Evolutionary conservation across 768 basidiomycete genomes (phyloP).

Genomic region (Leucocoprinus sp.): DNA sequence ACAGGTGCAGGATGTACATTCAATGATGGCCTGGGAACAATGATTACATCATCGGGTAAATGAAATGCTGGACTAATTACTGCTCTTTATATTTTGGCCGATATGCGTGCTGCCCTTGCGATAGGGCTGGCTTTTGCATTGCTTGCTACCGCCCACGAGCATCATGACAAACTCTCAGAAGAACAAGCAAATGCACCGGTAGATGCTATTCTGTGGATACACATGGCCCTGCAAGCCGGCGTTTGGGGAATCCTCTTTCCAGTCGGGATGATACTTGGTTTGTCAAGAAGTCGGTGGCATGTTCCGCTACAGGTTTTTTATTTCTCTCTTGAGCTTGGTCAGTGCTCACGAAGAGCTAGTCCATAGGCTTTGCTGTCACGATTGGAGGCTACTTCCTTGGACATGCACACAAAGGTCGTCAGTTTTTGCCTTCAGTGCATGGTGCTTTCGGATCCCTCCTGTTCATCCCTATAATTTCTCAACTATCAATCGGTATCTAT

Average conservation of each 20-base stretch:
- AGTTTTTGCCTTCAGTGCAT: constrained; percentile 70
- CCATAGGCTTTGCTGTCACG: constrained; percentile 60
- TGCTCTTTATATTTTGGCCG: too few relatives aligned
- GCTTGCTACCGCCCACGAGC: constrained; percentile 41
- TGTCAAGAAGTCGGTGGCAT: constrained; percentile 81
- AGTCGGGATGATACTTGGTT: constrained; percentile 68
- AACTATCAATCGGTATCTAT: constrained; percentile 74
- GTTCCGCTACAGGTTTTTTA: constrained; percentile 72
- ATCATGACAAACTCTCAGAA: constrained; percentile 56
- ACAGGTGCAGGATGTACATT: neutral
- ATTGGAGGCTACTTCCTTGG: constrained; percentile 73
- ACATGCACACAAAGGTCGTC: constrained; percentile 76
- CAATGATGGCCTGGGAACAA: too few relatives aligned
- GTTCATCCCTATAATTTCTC: constrained; percentile 53
- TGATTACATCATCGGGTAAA: too few relatives aligned
- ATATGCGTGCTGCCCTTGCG: constrained; percentile 2
- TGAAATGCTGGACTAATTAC: too few relatives aligned
- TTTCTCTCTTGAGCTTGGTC: neutral
- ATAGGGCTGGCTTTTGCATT: constrained; percentile 8
- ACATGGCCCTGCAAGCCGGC: constrained; percentile 67
- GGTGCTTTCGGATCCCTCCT: constrained; percentile 60
- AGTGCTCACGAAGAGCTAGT: constrained; percentile 27
- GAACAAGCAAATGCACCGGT: constrained; percentile 58
- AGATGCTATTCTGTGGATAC: constrained; percentile 75
- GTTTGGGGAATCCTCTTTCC: constrained; percentile 90